Evolutionary conservation across 164 flowering plant genomes (phyloP).

Genomic region (Vitis labrusca): DNA sequence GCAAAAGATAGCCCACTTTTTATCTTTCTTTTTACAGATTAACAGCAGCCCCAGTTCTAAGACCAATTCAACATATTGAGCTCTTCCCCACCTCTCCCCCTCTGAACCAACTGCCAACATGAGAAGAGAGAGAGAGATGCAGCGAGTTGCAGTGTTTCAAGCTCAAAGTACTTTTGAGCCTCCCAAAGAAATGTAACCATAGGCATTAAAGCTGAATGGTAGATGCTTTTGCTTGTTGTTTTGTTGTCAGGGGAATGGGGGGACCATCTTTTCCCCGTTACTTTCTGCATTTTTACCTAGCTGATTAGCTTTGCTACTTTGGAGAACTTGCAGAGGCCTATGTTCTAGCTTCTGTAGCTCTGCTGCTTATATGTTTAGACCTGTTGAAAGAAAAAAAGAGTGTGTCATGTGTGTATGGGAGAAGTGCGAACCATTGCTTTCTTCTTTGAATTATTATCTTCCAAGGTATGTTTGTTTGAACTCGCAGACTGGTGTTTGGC

Average conservation of each 20-base stretch:
- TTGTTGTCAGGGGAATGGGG: constrained; percentile 40
- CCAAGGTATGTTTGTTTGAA: constrained; percentile 5
- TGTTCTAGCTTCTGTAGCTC: constrained; percentile 30
- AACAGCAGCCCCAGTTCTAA: constrained; percentile 16
- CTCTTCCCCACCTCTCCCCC: constrained; percentile 8
- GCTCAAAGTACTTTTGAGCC: constrained; percentile 34
- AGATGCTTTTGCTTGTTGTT: constrained; percentile 42
- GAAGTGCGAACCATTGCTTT: not conserved
- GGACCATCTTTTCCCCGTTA: constrained; percentile 40
- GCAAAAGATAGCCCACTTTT: constrained; percentile 48
- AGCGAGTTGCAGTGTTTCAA: constrained; percentile 11
- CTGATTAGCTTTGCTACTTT: constrained; percentile 26
- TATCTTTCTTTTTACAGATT: constrained; percentile 17
- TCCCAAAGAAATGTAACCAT: constrained; percentile 46
- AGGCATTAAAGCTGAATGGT: constrained; percentile 35
- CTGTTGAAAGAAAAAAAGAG: constrained; percentile 12
- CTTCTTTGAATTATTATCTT: not conserved
- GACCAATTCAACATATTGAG: constrained; percentile 15
- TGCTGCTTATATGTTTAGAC: constrained; percentile 20
- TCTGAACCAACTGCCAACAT: not conserved
- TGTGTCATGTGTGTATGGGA: not conserved
- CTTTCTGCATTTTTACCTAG: constrained; percentile 28
- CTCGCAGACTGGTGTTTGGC: constrained; percentile 3
- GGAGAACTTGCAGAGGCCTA: constrained; percentile 36
- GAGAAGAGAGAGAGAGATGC: constrained; percentile 19